Conservation (phyloP, 2,329 filamentous ascomycete species). For the Immersiporthe knoxdaviesiana region DNA sequence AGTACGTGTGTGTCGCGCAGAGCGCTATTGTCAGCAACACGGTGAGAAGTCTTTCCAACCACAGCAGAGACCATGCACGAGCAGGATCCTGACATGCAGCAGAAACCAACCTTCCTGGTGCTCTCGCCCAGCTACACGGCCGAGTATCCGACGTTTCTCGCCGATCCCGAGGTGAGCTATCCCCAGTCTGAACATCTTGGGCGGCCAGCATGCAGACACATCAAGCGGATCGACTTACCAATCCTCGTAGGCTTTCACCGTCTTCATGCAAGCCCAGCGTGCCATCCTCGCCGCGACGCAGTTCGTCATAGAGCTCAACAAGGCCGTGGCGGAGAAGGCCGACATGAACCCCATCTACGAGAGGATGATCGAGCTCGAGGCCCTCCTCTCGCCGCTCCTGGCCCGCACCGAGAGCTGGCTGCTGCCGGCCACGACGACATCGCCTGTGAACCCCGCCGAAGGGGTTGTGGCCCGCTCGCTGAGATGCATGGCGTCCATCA, state of each 20-base stretch:
- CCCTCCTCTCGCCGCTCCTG: slow-evolving; percentile 42
- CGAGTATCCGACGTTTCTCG: slow-evolving; percentile 44
- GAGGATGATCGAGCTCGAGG: slow-evolving; percentile 47
- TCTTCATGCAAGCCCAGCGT: slow-evolving; percentile 52
- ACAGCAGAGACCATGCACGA: too few species aligned
- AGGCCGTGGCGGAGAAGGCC: slow-evolving; percentile 42
- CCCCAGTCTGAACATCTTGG: not conserved
- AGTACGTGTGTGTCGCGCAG: slow-evolving; percentile 55
- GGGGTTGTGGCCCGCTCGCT: slow-evolving; percentile 47
- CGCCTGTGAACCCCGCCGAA: slow-evolving; percentile 44
- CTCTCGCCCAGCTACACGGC: slow-evolving; percentile 51
- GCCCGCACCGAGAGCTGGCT: slow-evolving; percentile 43
- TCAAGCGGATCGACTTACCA: not conserved
- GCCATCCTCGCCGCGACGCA: slow-evolving; percentile 51
- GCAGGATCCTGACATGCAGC: slow-evolving; percentile 4
- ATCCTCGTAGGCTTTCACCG: slow-evolving; percentile 43
- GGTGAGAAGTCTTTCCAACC: slow-evolving; percentile 37
- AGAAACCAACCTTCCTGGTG: slow-evolving; percentile 49
- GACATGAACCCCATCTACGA: slow-evolving; percentile 46
- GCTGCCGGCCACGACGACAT: slow-evolving; percentile 39
- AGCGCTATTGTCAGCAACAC: slow-evolving; percentile 55
- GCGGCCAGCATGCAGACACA: not conserved
- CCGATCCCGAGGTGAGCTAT: slow-evolving; percentile 45
- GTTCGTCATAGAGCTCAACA: slow-evolving; percentile 53
- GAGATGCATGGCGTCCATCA: slow-evolving; percentile 52